Evolutionary conservation across 805 yeast species (phyloP), one percentile per base, ranked within the genome.

Genomic region (Lipomyces japonicus): DNA sequence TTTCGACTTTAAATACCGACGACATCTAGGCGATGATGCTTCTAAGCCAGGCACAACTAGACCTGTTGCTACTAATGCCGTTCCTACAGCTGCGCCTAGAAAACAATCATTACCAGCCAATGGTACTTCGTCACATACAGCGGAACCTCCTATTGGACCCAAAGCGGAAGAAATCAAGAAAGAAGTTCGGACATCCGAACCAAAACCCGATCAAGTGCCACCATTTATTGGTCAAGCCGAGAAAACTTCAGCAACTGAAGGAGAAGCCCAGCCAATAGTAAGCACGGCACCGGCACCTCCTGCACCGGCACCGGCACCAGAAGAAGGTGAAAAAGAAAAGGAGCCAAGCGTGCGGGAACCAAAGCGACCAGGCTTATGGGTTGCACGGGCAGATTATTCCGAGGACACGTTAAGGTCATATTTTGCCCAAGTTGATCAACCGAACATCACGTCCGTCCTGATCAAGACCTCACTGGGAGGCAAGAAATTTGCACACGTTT

Each of bases 1-100:
- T 2, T 82, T 82, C 61, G 81, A 82, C 59, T 83, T 83, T 64
- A 68, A 67, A 6, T 78, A 75, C 63, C 73, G 84, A 50, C 37
- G 37, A 12, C n/a, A n/a, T n/a, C n/a, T n/a, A n/a, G n/a, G n/a
- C n/a, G n/a, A n/a, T n/a, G n/a, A n/a, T n/a, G n/a, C n/a, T n/a
- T n/a, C n/a, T n/a, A 56, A 61, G 48, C 39, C 45, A 2, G 51
- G 46, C 6, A 7, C 39, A 22, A 24, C 18, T 21, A 24, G 38
- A 7, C 25, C 44, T n/a, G 18, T 43, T 6, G 21, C 28, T 7
- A 9, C 42, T 9, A 30, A 26, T 16, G 45, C 28, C 10, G 14
- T 9, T 9, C 22, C 44, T 14, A 28, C 46, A 7, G n/a, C 12
- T 9, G n/a, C n/a, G 16, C 40, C 40, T 18, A 14, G 18, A 14